Evolutionary conservation across 2,329 filamentous ascomycete species (phyloP), one percentile per base, ranked within the genome.

Genomic region (Talaromyces pinophilus): DNA sequence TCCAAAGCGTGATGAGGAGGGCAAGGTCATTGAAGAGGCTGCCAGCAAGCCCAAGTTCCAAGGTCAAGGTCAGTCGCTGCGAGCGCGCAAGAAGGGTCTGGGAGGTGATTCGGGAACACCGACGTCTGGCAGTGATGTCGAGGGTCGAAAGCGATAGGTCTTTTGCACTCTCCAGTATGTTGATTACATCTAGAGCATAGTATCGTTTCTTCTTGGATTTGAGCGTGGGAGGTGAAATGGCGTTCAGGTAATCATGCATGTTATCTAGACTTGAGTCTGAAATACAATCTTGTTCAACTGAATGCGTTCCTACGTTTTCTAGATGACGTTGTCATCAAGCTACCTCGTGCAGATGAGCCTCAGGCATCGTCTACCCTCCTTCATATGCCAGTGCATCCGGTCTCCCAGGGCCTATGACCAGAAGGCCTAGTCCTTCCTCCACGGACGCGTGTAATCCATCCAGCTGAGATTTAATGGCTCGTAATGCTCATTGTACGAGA

Each of bases 11-110:
- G 90, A 87, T 42, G 88, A 92, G 66, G 84, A 88, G 67, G 76
- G 76, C 5, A 88, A 90, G 67, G 85, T 87, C 44, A 74, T 79
- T 17, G 86, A 88, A 68, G 84, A 86, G 3, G 84, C 85, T 67
- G 61, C 30, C 5, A 25, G 61, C 19, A 87, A 88, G 70, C 90
- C 90, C n/a, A 88, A 88, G 71, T 97, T 97, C 78, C 87, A 89
- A 4, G 94, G 94, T 0, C 87, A 92, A 70, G 94, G 94, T 0
- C 91, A 97, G 78, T 95, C 91, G 5, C 80, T 97, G 44, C 84
- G 87, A 17, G 85, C 84, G 1, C 96, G 93, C 84, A 90, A 90
- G 77, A 93, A 92, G 81, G 77, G 76, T 15, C 67, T 71, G 35
- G 75, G 72, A 52, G 63, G 63, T 8, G 76, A 73, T 22, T 74